phyloP scores from a whole-genome alignment of 2,329 filamentous ascomycete genomes.

The Colletotrichum abscissum region DNA sequence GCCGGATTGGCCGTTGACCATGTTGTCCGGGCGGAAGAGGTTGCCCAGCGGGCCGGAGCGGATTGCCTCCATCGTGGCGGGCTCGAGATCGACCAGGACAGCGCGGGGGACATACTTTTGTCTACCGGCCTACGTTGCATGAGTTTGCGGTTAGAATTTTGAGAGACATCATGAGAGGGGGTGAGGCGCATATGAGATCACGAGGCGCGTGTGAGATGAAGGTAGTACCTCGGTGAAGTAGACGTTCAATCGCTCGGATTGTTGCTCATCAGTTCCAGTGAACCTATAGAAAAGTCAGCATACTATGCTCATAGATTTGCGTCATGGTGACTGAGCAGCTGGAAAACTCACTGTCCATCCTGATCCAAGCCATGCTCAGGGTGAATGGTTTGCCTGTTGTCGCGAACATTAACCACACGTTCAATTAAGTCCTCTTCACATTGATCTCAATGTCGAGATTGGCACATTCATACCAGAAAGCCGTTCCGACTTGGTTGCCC shows the following conservation, averaged over 20 bases:
- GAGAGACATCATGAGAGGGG: not conserved
- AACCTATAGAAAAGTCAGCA: constrained; percentile 68
- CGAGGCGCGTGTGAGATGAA: constrained; percentile 36
- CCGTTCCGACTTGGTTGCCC: constrained; percentile 99
- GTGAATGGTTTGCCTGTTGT: constrained; percentile 79
- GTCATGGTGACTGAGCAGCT: not conserved
- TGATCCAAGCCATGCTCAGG: constrained; percentile 96
- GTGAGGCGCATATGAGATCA: not conserved
- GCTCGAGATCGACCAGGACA: constrained; percentile 98
- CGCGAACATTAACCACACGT: constrained; percentile 26
- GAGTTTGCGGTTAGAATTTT: not conserved
- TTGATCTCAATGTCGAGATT: not conserved
- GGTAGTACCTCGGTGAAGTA: constrained; percentile 84
- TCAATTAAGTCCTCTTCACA: constrained; percentile 47
- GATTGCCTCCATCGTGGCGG: constrained; percentile 99
- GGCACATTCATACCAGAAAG: constrained; percentile 81
- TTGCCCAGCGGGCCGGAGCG: constrained; percentile 97
- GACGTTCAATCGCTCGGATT: constrained; percentile 99
- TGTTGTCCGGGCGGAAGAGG: constrained; percentile 99
- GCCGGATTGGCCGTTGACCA: constrained; percentile 98
- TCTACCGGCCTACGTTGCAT: constrained; percentile 76
- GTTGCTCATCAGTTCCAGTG: constrained; percentile 96
- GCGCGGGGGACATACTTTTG: constrained; percentile 99
- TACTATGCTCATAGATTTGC: not conserved
- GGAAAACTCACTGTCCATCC: constrained; percentile 85